Conservation (phyloP, 495 filamentous ascomycete genomes). For the Hypoxylon lienhwacheense region DNA sequence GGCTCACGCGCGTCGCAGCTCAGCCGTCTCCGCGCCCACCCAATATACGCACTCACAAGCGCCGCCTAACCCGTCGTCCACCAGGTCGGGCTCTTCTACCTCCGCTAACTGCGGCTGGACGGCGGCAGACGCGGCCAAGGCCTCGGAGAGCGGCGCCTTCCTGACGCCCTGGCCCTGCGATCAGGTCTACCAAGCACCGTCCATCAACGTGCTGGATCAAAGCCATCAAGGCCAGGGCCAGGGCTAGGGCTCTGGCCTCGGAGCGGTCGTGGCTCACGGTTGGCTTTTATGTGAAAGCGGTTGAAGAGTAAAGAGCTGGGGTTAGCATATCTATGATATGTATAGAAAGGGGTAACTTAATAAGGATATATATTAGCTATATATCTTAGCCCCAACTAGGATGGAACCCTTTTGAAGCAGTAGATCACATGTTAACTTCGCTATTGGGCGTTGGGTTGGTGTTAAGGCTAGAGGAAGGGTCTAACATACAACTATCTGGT, state of each 20-base stretch:
- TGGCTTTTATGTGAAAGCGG: too few species aligned
- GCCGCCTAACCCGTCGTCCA: constrained; percentile 3
- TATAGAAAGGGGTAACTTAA: too few species aligned
- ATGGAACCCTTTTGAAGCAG: too few species aligned
- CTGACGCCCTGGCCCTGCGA: constrained; percentile 38
- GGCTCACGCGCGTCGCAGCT: constrained; percentile 9
- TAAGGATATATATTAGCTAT: too few species aligned
- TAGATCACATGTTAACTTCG: too few species aligned
- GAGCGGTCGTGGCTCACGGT: background rate
- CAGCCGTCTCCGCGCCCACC: constrained; percentile 4
- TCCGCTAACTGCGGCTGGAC: constrained; percentile 24
- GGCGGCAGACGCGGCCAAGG: constrained; percentile 34
- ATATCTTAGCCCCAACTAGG: too few species aligned
- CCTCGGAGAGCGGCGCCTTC: constrained; percentile 31
- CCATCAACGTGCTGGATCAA: constrained; percentile 1
- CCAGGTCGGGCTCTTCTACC: background rate
- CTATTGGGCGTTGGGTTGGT: too few species aligned
- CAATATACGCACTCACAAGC: constrained; percentile 2
- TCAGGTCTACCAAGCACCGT: constrained; percentile 28
- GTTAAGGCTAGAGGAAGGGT: too few species aligned
- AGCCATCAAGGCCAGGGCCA: constrained; percentile 1
- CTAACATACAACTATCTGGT: too few species aligned
- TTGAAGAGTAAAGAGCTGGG: too few species aligned
- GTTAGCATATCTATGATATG: too few species aligned
- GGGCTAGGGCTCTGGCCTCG: background rate